Conservation (phyloP, 2,329 filamentous ascomycete genomes). For the Ascochyta clinopodiicola region DNA sequence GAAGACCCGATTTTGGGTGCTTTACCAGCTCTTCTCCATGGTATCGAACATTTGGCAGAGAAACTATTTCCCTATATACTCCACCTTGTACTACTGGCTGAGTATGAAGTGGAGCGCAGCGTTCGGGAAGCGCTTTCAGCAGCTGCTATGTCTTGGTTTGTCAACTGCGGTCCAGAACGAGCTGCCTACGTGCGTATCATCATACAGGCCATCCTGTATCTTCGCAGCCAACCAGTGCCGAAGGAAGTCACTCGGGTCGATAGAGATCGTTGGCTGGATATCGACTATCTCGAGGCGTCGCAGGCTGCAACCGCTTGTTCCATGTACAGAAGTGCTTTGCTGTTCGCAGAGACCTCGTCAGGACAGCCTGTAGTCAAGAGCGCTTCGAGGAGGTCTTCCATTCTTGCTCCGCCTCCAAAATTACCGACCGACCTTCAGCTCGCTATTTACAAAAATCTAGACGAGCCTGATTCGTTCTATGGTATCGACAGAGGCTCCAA, state of each 20-base stretch:
- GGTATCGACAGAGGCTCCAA: conserved; percentile 81
- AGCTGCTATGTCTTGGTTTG: conserved; percentile 70
- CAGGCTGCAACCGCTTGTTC: conserved; percentile 76
- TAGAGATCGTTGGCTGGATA: conserved; percentile 81
- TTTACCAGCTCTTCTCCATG: conserved; percentile 69
- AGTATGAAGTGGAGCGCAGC: conserved; percentile 66
- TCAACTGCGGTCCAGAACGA: conserved; percentile 52
- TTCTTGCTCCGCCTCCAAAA: conserved; percentile 54
- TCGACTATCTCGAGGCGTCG: conserved; percentile 76
- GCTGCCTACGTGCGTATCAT: conserved; percentile 73
- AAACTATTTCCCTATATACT: conserved; percentile 82
- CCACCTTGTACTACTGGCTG: conserved; percentile 77
- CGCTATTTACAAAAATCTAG: conserved; percentile 86
- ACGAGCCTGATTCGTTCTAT: conserved; percentile 96
- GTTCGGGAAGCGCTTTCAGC: conserved; percentile 67
- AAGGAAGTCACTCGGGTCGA: conserved; percentile 80
- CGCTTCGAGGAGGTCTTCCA: conserved; percentile 69
- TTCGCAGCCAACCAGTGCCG: conserved; percentile 79
- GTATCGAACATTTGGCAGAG: conserved; percentile 73
- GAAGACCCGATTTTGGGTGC: conserved; percentile 73
- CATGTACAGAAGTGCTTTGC: conserved; percentile 84
- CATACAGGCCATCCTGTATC: conserved; percentile 81
- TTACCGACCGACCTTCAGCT: conserved; percentile 73
- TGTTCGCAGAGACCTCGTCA: conserved; percentile 78
- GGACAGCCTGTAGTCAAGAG: conserved; percentile 57